Evolutionary conservation across 352 stramenopile species (phyloP), one percentile per base, ranked within the genome.

Genomic region (Phytophthora pinifolia): DNA sequence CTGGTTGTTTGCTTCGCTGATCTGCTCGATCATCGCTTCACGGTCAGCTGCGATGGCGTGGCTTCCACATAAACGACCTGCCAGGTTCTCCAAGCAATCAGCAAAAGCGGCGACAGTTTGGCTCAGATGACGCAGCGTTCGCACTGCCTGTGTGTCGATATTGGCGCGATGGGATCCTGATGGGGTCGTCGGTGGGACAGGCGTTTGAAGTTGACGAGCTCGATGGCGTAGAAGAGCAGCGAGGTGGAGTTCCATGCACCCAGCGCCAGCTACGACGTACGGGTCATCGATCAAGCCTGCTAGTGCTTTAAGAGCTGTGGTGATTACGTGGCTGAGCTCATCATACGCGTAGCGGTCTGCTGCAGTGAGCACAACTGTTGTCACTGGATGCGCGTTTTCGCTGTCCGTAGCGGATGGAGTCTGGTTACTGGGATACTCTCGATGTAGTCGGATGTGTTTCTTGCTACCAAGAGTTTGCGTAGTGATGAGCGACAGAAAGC

Each of bases 231-330:
- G 25, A 51, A 63, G 66, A 6, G 48, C 34, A 8, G 74, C 65
- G 10, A 89, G 46, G 35, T 83, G 72, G 12, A 84, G 70, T 48
- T 89, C 78, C 3, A 59, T 48, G 25, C 74, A 86, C 1, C 78
- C 76, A 18, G 59, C 76, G 3, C 76, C 78, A 32, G 71, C 71
- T n/a, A 89, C 29, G 2, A 62, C 67, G 6, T 81, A 39, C 0
- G 74, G 62, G 3, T 59, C 39, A 42, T 83, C 65, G 25, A 83
- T 65, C 8, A 86, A 46, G 12, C 33, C 27, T 22, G 55, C 57
- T 13, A 89, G 44, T 9, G 52, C 51, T 52, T 76, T 82, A 27
- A 86, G 54, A 18, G 69, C 70, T 2, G 59, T 65, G 6, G 63
- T 74, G 25, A 79, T 48, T 6, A 52, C 56, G 32, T 82, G 71